Conservation (phyloP, 495 filamentous ascomycete species). For the Talaromyces liani region DNA sequence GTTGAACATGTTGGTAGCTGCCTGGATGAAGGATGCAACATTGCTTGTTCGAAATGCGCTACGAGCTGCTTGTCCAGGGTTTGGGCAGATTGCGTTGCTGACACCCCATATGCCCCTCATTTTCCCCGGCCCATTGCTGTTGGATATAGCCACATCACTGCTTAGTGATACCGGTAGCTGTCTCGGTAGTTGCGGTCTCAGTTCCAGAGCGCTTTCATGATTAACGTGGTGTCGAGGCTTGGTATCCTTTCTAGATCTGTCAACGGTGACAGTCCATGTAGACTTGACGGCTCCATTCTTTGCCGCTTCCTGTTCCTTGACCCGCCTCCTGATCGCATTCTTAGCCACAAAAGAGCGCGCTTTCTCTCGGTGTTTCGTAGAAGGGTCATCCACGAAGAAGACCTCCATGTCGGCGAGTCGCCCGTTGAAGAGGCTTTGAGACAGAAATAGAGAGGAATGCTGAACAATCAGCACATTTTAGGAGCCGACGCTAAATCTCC, state of each 20-base stretch:
- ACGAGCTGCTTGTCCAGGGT: constrained; percentile 7
- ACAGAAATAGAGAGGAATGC: neutral
- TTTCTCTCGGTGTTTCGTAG: neutral
- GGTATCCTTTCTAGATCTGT: neutral
- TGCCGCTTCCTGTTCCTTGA: constrained; percentile 2
- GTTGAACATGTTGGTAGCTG: constrained; percentile 3
- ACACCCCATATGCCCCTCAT: constrained; percentile 9
- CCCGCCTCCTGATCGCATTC: constrained; percentile 3
- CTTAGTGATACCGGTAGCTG: neutral
- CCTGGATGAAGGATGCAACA: constrained; percentile 2
- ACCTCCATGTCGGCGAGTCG: neutral
- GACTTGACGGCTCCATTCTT: neutral
- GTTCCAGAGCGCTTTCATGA: neutral
- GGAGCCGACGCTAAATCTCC: neutral
- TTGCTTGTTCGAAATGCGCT: constrained; percentile 3
- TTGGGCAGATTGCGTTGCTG: constrained; percentile 9
- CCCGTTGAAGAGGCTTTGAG: neutral
- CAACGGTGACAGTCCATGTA: neutral
- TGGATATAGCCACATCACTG: neutral
- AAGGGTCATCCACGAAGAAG: constrained; percentile 3
- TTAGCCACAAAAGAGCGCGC: constrained; percentile 7
- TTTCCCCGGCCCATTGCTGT: neutral
- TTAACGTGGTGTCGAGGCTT: neutral
- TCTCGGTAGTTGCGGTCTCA: neutral
- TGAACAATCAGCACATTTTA: neutral